phyloP scores from a whole-genome alignment of 179 eudicot genomes.

The Silene noctiflora region DNA sequence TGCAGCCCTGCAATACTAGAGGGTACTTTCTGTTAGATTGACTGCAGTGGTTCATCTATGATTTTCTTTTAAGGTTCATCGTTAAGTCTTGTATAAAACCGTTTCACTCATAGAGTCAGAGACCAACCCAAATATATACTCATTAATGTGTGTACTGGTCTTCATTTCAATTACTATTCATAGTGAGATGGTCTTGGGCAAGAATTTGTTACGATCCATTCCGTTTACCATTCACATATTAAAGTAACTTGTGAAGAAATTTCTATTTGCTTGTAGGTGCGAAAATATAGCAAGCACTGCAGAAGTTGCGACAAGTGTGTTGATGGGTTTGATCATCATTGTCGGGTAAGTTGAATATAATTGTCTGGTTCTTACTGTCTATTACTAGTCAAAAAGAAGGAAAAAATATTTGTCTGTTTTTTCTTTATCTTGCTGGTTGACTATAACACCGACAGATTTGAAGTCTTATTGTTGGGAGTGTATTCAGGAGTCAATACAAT shows the following conservation, averaged over 20 bases:
- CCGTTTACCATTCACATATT: background rate
- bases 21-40: background rate
- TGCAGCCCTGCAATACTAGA: too few relatives aligned
- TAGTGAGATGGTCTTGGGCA: background rate
- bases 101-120: background rate
- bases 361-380: background rate
- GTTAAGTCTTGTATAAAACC: background rate
- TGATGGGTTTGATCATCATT: slow-evolving; percentile 98
- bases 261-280: slow-evolving; percentile 52
- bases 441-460: background rate
- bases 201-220: background rate
- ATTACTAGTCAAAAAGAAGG: background rate
- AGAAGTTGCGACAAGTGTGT: slow-evolving; percentile 97
- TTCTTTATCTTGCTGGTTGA: background rate
- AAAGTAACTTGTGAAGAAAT: background rate
- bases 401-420: background rate
- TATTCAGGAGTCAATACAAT: background rate
- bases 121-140: background rate
- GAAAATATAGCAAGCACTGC: slow-evolving; percentile 90
- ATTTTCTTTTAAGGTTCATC: background rate
- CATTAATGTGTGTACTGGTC: background rate
- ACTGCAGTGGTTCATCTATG: background rate
- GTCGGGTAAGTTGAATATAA: slow-evolving; percentile 54
- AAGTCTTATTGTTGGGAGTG: background rate
- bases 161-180: background rate